Evolutionary conservation across 2,329 filamentous ascomycete species (phyloP).

Genomic region (Mycogone perniciosa): DNA sequence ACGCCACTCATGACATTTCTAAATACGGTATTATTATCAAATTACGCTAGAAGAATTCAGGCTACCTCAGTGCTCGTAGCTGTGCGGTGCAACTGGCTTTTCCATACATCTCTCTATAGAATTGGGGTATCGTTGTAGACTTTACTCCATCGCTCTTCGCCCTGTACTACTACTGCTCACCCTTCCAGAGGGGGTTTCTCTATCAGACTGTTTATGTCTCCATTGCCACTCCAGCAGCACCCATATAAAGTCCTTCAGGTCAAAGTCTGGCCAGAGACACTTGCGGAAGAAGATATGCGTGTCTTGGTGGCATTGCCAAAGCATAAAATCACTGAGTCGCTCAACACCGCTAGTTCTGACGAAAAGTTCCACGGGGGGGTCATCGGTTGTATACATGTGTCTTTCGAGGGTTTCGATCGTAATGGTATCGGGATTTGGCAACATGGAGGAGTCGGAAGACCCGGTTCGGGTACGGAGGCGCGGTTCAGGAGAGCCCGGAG

Average conservation of each 20-base stretch:
- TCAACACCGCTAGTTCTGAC: constrained; percentile 90
- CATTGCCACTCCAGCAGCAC: constrained; percentile 88
- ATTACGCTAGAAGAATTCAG: neutral
- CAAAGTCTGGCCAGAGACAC: constrained; percentile 93
- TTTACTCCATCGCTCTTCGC: constrained; percentile 19
- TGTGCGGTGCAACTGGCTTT: constrained; percentile 1
- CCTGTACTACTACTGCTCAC: constrained; percentile 19
- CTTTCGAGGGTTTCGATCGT: constrained; percentile 73
- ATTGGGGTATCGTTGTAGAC: constrained; percentile 16
- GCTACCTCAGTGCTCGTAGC: neutral
- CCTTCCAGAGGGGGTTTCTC: constrained; percentile 40
- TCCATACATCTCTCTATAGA: constrained; percentile 5
- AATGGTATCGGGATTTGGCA: constrained; percentile 77
- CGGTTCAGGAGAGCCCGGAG: constrained; percentile 46
- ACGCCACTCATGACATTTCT: too few species aligned
- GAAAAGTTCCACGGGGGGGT: constrained; percentile 84
- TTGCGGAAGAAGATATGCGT: constrained; percentile 90
- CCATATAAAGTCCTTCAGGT: constrained; percentile 86
- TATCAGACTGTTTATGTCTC: constrained; percentile 52
- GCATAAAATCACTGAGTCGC: constrained; percentile 93
- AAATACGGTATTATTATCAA: neutral
- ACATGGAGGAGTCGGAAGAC: constrained; percentile 31
- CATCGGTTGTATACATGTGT: constrained; percentile 81
- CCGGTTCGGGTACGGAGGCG: constrained; percentile 27
- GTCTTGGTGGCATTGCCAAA: constrained; percentile 93